Base-by-base conservation (phyloP, 108 stramenopile species). In the Nitzschia palea region DNA sequence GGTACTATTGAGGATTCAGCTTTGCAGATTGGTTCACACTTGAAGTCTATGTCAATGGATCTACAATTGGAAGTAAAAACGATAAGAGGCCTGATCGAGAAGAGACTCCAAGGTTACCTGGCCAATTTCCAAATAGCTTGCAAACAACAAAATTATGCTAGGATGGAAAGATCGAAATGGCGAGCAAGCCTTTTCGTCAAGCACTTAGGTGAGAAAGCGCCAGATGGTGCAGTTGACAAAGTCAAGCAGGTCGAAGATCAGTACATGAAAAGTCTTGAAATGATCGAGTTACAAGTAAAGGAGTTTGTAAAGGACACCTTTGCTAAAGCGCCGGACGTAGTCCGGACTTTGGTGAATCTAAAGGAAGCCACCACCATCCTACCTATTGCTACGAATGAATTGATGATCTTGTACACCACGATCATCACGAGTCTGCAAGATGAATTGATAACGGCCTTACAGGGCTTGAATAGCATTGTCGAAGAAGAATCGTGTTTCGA, bases 401-500 rank as follows among this genome's bases (percentile, higher is more conserved):
- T 81, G 18, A 32, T 45, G 0, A 23, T 44, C 44, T 33, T 81
- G 6, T 84, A 84, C 45, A 52, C 71, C n/a, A 53, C 56, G 9
- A 54, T 44, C 9, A 58, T 57, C 30, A 62, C 45, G 9, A 14
- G 42, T 27, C 44, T 84, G 12, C 44, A 42, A 22, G 34, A 53
- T 1, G n/a, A 42, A 42, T n/a, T 76, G 20, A 68, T 52, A 5
- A 56, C 62, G 32, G 20, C 22, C 4, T 22, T 69, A 6, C n/a
- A 33, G 22, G 25, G 17, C 3, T 2, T 67, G 0, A 52, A 51
- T 22, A 52, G 50, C 3, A 23, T 36, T 55, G 77, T 71, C 2
- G 33, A 44, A 3, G 67, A 67, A 37, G n/a, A 28, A 40, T 22
- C 44, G 17, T 76, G 78, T 40, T 77, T 54, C 66, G 80, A 79